Conservation (phyloP, 2,329 filamentous ascomycete species). For the Penicillium expansum region DNA sequence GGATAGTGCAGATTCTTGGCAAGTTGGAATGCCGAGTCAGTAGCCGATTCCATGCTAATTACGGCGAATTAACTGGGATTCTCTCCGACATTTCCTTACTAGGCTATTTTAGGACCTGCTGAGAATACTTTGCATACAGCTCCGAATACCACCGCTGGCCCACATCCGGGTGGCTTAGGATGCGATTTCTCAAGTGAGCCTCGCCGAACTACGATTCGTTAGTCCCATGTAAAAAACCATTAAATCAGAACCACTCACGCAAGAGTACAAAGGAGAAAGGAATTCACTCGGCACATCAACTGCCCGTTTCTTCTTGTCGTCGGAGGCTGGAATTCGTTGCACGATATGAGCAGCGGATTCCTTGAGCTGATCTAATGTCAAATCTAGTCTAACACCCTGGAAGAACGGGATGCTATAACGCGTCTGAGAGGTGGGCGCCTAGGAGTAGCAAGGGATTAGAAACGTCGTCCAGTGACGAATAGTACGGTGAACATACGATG, state of each 20-base stretch:
- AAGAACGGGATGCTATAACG: slow-evolving; percentile 55
- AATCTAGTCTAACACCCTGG: slow-evolving; percentile 51
- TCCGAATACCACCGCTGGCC: slow-evolving; percentile 38
- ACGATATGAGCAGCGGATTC: slow-evolving; percentile 35
- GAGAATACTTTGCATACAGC: slow-evolving; percentile 31
- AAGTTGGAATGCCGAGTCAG: background rate
- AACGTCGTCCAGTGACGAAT: too few relatives aligned
- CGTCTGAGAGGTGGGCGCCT: slow-evolving; percentile 32
- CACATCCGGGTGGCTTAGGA: slow-evolving; percentile 38
- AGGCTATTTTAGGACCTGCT: slow-evolving; percentile 19
- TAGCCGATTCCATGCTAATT: background rate
- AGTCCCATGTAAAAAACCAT: background rate
- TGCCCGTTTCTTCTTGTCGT: slow-evolving; percentile 31
- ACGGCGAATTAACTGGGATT: background rate
- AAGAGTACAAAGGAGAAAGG: slow-evolving; percentile 35
- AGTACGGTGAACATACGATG: slow-evolving; percentile 23
- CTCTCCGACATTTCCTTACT: too few relatives aligned
- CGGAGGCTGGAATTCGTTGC: slow-evolving; percentile 27
- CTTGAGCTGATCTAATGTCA: slow-evolving; percentile 47
- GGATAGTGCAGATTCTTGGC: background rate
- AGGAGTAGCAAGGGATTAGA: slow-evolving; percentile 23
- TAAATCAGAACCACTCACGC: slow-evolving; percentile 23
- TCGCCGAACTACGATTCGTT: slow-evolving; percentile 33
- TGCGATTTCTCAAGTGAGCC: slow-evolving; percentile 37
- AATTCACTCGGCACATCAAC: slow-evolving; percentile 41